Evolutionary conservation across 2,329 filamentous ascomycete species (phyloP).

Genomic region (Fusarium temperatum): DNA sequence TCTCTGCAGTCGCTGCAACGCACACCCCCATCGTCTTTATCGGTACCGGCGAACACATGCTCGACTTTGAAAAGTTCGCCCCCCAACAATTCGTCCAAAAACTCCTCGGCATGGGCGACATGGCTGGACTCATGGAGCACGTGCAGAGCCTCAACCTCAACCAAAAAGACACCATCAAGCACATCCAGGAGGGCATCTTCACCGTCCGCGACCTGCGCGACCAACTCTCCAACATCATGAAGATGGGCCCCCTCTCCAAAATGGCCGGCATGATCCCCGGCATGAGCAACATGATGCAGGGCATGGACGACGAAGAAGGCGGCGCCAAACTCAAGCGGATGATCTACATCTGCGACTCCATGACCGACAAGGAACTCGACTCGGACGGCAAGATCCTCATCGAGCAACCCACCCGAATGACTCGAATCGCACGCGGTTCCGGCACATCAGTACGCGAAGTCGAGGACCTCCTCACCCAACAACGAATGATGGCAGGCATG

Average conservation of each 20-base stretch:
- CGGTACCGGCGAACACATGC: slow-evolving; percentile 95
- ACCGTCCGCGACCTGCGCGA: slow-evolving; percentile 93
- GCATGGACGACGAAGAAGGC: slow-evolving; percentile 98
- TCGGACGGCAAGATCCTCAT: slow-evolving; percentile 94
- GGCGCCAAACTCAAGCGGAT: slow-evolving; percentile 92
- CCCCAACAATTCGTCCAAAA: slow-evolving; percentile 95
- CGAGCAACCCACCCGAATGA: slow-evolving; percentile 92
- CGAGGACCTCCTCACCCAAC: slow-evolving; percentile 96
- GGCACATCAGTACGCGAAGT: slow-evolving; percentile 93
- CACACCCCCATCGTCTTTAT: slow-evolving; percentile 98
- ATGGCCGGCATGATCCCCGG: slow-evolving; percentile 99
- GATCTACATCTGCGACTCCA: slow-evolving; percentile 98
- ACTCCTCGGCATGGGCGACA: slow-evolving; percentile 95
- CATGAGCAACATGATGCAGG: slow-evolving; percentile 90
- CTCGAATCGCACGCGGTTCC: slow-evolving; percentile 86
- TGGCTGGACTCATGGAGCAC: slow-evolving; percentile 93
- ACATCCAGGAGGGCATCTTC: slow-evolving; percentile 96
- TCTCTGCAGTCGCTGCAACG: slow-evolving; percentile 95
- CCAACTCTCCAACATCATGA: slow-evolving; percentile 98
- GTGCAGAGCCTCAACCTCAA: slow-evolving; percentile 95
- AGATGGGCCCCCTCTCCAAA: slow-evolving; percentile 97
- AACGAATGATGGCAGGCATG: slow-evolving; percentile 99
- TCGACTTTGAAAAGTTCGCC: slow-evolving; percentile 92
- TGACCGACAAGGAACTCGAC: slow-evolving; percentile 96
- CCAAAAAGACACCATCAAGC: slow-evolving; percentile 99